Percentiles rank a stretch among this genome's conserved stretches.
Evolutionary conservation across 2,329 filamentous ascomycete genomes (phyloP).

Genomic region (Metarhizium rileyi): DNA sequence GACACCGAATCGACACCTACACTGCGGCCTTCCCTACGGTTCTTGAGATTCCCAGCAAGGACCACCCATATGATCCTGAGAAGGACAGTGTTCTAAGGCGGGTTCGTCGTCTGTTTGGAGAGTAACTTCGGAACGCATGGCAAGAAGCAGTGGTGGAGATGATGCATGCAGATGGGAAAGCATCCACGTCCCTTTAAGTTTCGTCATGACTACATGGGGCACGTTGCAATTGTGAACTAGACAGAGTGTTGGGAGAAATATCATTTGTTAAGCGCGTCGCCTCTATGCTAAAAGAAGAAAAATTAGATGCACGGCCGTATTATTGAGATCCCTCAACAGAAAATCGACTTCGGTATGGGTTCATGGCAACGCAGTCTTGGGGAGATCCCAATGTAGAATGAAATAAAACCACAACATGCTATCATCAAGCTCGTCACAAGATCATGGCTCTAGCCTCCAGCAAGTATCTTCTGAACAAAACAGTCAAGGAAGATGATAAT

Average conservation of each 20-base stretch:
- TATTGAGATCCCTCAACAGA: background rate
- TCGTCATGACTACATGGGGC: background rate
- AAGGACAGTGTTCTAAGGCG: slow-evolving; percentile 95
- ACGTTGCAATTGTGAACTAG: background rate
- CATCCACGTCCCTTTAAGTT: background rate
- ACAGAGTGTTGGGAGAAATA: background rate
- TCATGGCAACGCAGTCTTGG: background rate
- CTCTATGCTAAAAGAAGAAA: background rate
- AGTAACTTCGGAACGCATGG: slow-evolving; percentile 36
- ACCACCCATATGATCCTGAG: slow-evolving; percentile 97
- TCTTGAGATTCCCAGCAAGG: slow-evolving; percentile 95
- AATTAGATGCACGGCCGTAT: background rate
- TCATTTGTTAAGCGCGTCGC: slow-evolving; percentile 1
- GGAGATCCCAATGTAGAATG: background rate
- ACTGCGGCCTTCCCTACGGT: slow-evolving; percentile 93
- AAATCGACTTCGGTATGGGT: background rate
- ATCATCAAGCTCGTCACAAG: background rate
- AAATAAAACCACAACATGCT: background rate
- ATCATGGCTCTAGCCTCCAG: background rate
- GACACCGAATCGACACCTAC: slow-evolving; percentile 81
- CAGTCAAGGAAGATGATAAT: background rate
- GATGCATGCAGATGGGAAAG: too few species aligned
- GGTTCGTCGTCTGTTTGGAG: slow-evolving; percentile 58
- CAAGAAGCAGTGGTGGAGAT: background rate
- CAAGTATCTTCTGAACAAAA: background rate